phyloP scores from a whole-genome alignment of 352 stramenopile species.

The Pythium scleroteichum region DNA sequence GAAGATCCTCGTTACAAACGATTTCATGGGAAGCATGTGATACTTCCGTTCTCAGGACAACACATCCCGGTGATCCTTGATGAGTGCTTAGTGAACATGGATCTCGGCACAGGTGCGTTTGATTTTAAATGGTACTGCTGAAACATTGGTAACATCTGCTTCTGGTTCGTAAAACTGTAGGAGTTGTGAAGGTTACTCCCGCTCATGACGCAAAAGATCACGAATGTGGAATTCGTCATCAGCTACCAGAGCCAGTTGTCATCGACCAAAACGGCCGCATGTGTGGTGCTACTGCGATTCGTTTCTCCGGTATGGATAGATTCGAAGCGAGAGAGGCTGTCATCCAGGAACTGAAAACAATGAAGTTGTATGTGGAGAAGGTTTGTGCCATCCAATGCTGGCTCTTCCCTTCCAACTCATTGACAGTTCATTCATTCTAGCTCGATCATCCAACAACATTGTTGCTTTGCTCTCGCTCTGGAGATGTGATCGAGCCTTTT shows the following conservation, averaged over 20 bases:
- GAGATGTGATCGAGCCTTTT: slow-evolving; percentile 98
- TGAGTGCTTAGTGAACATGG: slow-evolving; percentile 97
- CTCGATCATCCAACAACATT: slow-evolving; percentile 83
- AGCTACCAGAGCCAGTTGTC: slow-evolving; percentile 78
- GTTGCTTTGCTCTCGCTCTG: slow-evolving; percentile 96
- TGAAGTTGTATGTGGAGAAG: slow-evolving; percentile 92
- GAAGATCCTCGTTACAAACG: slow-evolving; percentile 94
- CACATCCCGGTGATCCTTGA: slow-evolving; percentile 96
- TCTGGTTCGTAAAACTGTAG: slow-evolving; percentile 36
- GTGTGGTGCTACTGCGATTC: slow-evolving; percentile 67
- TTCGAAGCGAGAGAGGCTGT: slow-evolving; percentile 93
- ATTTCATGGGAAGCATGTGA: slow-evolving; percentile 94
- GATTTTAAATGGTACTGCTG: too few species aligned
- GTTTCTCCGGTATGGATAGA: slow-evolving; percentile 94
- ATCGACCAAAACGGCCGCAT: slow-evolving; percentile 76
- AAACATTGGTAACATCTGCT: too few species aligned
- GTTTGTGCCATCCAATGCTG: slow-evolving; percentile 48
- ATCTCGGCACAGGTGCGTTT: slow-evolving; percentile 93
- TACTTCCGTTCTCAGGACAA: slow-evolving; percentile 93
- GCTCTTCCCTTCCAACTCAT: too few species aligned
- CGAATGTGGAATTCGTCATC: slow-evolving; percentile 96
- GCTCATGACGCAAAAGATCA: slow-evolving; percentile 99
- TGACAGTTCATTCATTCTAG: slow-evolving; percentile 24
- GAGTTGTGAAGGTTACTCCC: slow-evolving; percentile 96
- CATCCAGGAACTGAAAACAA: slow-evolving; percentile 90